A percentile compares a stretch with the other conserved stretches of the same genome.
Conservation (phyloP, 2,329 filamentous ascomycete genomes). For the Xylariales sp. region DNA sequence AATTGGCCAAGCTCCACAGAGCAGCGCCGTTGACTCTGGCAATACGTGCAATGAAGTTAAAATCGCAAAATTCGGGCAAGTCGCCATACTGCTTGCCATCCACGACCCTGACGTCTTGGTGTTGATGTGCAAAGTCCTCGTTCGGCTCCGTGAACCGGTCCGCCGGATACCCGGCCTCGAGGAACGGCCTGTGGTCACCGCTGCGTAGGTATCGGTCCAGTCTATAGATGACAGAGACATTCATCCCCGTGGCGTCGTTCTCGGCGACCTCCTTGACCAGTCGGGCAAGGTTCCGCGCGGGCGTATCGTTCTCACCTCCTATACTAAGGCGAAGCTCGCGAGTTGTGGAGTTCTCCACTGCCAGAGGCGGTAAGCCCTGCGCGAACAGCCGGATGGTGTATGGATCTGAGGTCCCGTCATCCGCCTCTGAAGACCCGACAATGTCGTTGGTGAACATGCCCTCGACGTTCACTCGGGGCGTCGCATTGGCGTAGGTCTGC, state of each 20-base stretch:
- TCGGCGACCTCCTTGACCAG: slow-evolving; percentile 51
- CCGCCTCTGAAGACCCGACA: slow-evolving; percentile 44
- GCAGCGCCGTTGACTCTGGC: slow-evolving; percentile 50
- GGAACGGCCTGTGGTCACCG: slow-evolving; percentile 52
- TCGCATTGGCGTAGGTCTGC: slow-evolving; percentile 45
- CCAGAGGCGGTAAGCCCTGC: slow-evolving; percentile 37
- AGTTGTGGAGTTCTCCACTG: slow-evolving; percentile 32
- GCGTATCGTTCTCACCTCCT: slow-evolving; percentile 51
- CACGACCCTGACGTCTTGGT: slow-evolving; percentile 47
- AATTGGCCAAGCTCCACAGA: slow-evolving; percentile 48
- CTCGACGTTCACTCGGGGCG: slow-evolving; percentile 43
- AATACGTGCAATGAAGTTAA: slow-evolving; percentile 47
- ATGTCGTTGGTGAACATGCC: slow-evolving; percentile 56
- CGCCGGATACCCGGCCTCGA: slow-evolving; percentile 49
- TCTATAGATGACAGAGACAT: slow-evolving; percentile 51
- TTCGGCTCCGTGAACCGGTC: slow-evolving; percentile 54
- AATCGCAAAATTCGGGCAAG: slow-evolving; percentile 52
- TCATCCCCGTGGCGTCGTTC: slow-evolving; percentile 48
- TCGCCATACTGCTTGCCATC: slow-evolving; percentile 52
- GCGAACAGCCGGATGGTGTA: slow-evolving; percentile 52
- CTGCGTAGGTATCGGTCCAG: slow-evolving; percentile 52
- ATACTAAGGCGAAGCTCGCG: slow-evolving; percentile 36
- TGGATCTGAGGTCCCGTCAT: slow-evolving; percentile 40
- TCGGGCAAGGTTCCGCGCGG: slow-evolving; percentile 49
- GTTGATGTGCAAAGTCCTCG: slow-evolving; percentile 54